These are phyloP conservation scores for Cardiospermum halicacabum DNA, from an alignment of 345 rosid genomes.

Conservation along the genomic window DNA sequence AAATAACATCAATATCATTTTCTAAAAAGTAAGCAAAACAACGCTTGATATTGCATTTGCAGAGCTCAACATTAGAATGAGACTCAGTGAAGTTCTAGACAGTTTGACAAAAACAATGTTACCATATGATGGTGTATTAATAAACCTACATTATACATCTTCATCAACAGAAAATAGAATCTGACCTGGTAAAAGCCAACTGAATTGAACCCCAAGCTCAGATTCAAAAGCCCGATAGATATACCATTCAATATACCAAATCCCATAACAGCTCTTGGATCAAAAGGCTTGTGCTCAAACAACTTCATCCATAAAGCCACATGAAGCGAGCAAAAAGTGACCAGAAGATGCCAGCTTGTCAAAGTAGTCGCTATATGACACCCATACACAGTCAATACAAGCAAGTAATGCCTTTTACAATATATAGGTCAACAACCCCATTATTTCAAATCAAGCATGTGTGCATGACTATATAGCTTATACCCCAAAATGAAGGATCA, in stretches of 20 bases:
- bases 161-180: conserved; percentile 10
- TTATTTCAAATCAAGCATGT: background rate
- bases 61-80: background rate
- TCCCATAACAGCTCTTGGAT: conserved; percentile 98
- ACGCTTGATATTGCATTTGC: background rate
- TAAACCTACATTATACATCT: conserved; percentile 2
- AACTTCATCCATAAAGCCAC: conserved; percentile 94
- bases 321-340: conserved; percentile 98
- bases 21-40: background rate
- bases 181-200: conserved; percentile 99
- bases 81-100: background rate
- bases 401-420: background rate
- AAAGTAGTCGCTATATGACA: conserved; percentile 77
- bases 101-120: background rate
- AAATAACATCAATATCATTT: background rate
- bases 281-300: conserved; percentile 99
- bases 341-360: conserved; percentile 99
- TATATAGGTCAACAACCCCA: background rate
- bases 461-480: no score
- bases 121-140: background rate
- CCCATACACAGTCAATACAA: conserved; percentile 12
- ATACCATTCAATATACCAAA: conserved; percentile 97
- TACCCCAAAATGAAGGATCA: no score
- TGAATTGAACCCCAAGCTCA: conserved; percentile 97
- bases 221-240: conserved; percentile 95